Evolutionary conservation across 805 yeast species (phyloP).

Genomic region (Candida maris): DNA sequence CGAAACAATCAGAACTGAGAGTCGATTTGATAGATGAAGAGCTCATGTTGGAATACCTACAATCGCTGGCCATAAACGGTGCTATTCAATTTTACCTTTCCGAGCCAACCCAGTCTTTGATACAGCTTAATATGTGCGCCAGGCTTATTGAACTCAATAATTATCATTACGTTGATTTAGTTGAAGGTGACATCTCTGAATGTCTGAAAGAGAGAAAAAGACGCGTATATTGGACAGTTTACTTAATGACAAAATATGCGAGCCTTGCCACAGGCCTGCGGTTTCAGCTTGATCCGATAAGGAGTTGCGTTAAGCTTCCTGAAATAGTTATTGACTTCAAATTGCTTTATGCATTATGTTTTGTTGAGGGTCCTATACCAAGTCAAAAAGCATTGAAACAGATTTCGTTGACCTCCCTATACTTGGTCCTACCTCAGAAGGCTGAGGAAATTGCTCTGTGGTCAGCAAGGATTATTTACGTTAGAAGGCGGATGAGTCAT

Average conservation of each 20-base stretch:
- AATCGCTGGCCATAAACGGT: not conserved
- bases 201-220: not conserved
- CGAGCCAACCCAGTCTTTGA: not conserved
- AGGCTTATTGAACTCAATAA: not conserved
- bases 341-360: not conserved
- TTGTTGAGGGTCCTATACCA: not conserved
- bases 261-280: not conserved
- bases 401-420: not conserved
- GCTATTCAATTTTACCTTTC: not conserved
- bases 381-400: not conserved
- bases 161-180: not conserved
- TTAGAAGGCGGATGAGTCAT: not conserved
- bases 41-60: not conserved
- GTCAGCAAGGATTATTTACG: not conserved
- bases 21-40: not conserved
- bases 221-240: not conserved
- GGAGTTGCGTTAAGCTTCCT: not conserved
- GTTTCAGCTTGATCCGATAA: not conserved
- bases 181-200: not conserved
- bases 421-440: not conserved
- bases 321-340: not conserved
- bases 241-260: not conserved
- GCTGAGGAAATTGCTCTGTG: not conserved
- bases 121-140: not conserved
- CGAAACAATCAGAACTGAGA: not conserved